These are phyloP conservation scores for Ambrosiella xylebori DNA, from an alignment of 2,329 filamentous ascomycete species.

Conservation along the genomic window DNA sequence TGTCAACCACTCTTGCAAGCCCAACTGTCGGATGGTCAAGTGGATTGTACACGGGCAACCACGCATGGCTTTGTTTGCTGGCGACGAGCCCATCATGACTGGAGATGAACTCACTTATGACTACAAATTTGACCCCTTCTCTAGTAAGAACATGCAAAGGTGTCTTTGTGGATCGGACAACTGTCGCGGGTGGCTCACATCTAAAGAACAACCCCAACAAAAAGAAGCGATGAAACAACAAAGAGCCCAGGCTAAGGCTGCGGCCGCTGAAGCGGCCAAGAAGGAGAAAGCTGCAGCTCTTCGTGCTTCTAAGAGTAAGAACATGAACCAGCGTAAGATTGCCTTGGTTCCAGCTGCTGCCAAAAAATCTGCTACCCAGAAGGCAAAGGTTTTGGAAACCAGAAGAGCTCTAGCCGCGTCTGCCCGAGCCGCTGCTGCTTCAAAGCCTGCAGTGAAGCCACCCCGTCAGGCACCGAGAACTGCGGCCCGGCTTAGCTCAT, in stretches of 20 bases:
- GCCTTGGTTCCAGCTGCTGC: constrained; percentile 1
- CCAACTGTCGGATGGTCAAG: constrained; percentile 96
- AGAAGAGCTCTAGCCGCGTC: constrained; percentile 4
- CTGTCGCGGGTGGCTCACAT: constrained; percentile 47
- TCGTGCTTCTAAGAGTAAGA: background rate
- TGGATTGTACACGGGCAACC: constrained; percentile 90
- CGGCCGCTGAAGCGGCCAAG: constrained; percentile 28
- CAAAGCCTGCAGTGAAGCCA: background rate
- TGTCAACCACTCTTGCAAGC: constrained; percentile 92
- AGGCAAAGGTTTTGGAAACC: background rate
- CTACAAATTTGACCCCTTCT: constrained; percentile 56
- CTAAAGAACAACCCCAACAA: constrained; percentile 37
- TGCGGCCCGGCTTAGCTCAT: background rate
- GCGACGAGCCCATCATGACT: constrained; percentile 75
- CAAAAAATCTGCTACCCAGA: constrained; percentile 7
- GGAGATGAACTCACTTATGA: constrained; percentile 96
- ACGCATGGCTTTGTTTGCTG: constrained; percentile 91
- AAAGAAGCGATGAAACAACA: constrained; percentile 22
- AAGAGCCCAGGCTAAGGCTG: constrained; percentile 23
- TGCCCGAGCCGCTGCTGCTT: background rate
- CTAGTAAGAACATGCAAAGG: constrained; percentile 49
- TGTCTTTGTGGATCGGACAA: constrained; percentile 47
- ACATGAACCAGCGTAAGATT: constrained; percentile 20
- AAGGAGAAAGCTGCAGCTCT: constrained; percentile 17
- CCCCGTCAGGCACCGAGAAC: constrained; percentile 13